These are phyloP conservation scores for Triticum monococcum DNA, from an alignment of 176 grass and related monocot species.

Conservation along the genomic window DNA sequence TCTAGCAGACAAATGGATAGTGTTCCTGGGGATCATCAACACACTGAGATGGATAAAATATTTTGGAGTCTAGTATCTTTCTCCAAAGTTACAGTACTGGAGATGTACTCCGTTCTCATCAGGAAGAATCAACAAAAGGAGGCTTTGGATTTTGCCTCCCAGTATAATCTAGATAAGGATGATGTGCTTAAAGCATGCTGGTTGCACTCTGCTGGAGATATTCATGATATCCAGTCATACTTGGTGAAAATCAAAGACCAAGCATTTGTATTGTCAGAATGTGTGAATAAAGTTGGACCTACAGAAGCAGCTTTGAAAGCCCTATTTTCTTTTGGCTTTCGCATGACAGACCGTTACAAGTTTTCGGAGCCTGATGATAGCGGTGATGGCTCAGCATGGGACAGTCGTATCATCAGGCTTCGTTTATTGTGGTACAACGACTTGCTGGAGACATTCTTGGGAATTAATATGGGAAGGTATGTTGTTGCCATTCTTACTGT, in stretches of 20 bases:
- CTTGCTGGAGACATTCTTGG: constrained; percentile 87
- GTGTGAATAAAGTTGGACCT: constrained; percentile 72
- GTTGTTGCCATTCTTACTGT: constrained; percentile 29
- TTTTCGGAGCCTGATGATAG: constrained; percentile 56
- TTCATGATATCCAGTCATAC: constrained; percentile 67
- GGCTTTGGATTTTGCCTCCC: constrained; percentile 69
- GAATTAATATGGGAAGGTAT: constrained; percentile 98
- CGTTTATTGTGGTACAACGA: constrained; percentile 71
- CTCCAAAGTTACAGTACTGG: constrained; percentile 59
- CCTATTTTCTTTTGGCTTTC: constrained; percentile 84
- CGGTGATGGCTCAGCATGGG: constrained; percentile 53
- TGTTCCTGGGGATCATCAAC: constrained; percentile 21
- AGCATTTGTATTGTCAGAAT: constrained; percentile 85
- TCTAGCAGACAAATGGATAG: constrained; percentile 36
- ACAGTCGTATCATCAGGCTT: constrained; percentile 69
- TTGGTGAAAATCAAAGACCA: constrained; percentile 83
- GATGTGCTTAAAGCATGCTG: constrained; percentile 87
- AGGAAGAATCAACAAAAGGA: constrained; percentile 56
- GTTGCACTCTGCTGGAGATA: constrained; percentile 52
- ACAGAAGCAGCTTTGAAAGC: constrained; percentile 70
- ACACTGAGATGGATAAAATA: constrained; percentile 40
- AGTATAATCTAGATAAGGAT: constrained; percentile 75
- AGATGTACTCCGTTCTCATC: constrained; percentile 76
- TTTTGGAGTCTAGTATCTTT: constrained; percentile 81
- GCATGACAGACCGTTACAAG: constrained; percentile 62